Evolutionary conservation across 371 early-diverging fungal species (phyloP), one percentile per base, ranked within the genome.

Genomic region (Capniomyces stellatus): DNA sequence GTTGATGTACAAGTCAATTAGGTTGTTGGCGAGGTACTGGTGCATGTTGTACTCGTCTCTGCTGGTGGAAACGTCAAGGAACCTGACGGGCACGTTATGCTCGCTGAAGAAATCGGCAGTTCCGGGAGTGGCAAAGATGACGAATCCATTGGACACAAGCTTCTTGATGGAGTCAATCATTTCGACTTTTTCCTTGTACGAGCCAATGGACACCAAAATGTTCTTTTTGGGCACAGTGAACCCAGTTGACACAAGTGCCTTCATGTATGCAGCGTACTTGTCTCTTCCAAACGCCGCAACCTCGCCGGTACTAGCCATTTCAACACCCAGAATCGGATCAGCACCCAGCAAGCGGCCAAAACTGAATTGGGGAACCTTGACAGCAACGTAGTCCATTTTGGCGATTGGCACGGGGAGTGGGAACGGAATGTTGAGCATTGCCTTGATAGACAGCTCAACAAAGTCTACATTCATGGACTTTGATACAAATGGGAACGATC

Each of bases 291-390:
- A 92, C 66, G 91, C 90, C 1, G 97, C 97, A 22, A 97, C 97
- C 71, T 97, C 97, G 58, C 97, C 97, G 2, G 97, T 97, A 24
- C 92, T 91, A 8, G 92, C 92, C 96, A 95, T 95, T 73, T 95
- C 96, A 10, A 95, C 96, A 61, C 92, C 92, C 46, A 95, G 69
- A 53, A 92, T 76, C 29, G 94, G 94, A 70, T 95, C 94, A 44
- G 96, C 94, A 39, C 94, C 96, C 30, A 82, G 77, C 51, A 95
- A 71, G 58, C 96, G 85, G 62, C 83, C 83, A 78, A 88, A 95
- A 49, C 85, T 84, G 75, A 95, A 95, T 71, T 92, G 92, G 27
- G 96, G 92, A 6, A 92, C 94, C 74, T 95, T 95, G 67, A 93
- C 83, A 55, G 85, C 91, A 39, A 89, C 89, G 23, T 69, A 69